Base-by-base conservation (phyloP, 257 asterid species). In the Dorcoceras hygrometricum region DNA sequence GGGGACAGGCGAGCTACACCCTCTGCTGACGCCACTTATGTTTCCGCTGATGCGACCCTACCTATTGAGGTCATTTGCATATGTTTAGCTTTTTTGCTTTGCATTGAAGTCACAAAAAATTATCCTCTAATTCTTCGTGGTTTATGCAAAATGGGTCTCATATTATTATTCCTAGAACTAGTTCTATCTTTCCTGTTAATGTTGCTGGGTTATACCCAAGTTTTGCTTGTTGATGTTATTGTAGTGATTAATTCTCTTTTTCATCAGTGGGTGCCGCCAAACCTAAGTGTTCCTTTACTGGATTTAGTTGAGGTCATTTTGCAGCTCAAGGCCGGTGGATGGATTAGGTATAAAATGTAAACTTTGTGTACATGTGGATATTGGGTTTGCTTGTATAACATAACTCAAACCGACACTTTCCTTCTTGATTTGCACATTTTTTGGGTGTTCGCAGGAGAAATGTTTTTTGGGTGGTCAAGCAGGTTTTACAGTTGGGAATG, bases 301-400 rank as follows among this genome's bases (percentile, higher is more conserved):
- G 89, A 90, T 75, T 83, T 94, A 78, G 97, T 94, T 68, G 99
- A 94, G 62, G 92, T 83, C 67, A 69, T 94, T 72, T 90, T 94
- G 71, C 97, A 88, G 81, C 95, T 94, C 46, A 92, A 88, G 75
- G 99, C 90, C 78, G 99, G 99, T 77, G 99, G 99, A 64, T 94
- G 99, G 99, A 88, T 90, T 86, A 90, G 99, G 99, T 94, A 81
- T 29, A 29, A 39, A 14, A 12, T 43, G 19, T 43, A 19, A 43
- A 71, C 54, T 64, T 78, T 54, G 67, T 71, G 6, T 43, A 29
- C 60, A 67, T 59, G 66, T 62, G 18, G 23, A 55, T 62, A n/a
- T 55, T 50, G 68, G 66, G 58, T 71, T 70, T 57, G 66, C 26
- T 71, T 62, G 54, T 28, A 46, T 34, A 68, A 57, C 63, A 53